Percentiles rank a stretch among this genome's conserved stretches.
Evolutionary conservation across 2,329 filamentous ascomycete genomes (phyloP).

Genomic region (Fusarium beomiforme): DNA sequence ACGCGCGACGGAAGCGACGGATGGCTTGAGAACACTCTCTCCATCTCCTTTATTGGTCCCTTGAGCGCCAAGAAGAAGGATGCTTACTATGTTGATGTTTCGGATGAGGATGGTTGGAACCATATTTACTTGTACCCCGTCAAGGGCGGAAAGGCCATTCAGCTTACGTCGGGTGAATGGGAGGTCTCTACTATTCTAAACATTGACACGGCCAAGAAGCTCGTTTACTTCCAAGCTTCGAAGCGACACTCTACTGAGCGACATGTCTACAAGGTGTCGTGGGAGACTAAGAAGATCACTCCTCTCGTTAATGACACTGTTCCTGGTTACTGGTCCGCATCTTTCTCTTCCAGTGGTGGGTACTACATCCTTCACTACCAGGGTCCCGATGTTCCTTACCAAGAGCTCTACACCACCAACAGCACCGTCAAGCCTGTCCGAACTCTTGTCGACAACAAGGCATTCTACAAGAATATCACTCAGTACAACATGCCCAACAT

Average conservation of each 20-base stretch:
- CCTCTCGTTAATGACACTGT: conserved; percentile 70
- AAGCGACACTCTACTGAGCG: conserved; percentile 73
- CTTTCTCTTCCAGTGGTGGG: conserved; percentile 69
- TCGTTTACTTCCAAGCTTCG: conserved; percentile 73
- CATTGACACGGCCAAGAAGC: conserved; percentile 63
- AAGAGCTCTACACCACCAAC: conserved; percentile 71
- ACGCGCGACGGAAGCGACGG: conserved; percentile 68
- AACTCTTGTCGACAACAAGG: conserved; percentile 69
- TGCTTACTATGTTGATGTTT: conserved; percentile 72
- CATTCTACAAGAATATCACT: conserved; percentile 63
- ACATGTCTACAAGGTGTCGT: conserved; percentile 74
- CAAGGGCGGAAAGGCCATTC: conserved; percentile 61
- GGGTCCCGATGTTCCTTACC: conserved; percentile 75
- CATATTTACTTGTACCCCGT: conserved; percentile 74
- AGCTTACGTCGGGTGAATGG: conserved; percentile 73
- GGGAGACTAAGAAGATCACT: conserved; percentile 61
- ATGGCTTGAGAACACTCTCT: conserved; percentile 69
- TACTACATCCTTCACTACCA: conserved; percentile 74
- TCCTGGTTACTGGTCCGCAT: conserved; percentile 69
- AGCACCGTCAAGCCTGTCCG: conserved; percentile 62
- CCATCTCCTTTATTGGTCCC: conserved; percentile 64
- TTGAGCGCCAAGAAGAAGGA: conserved; percentile 50
- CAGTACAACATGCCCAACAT: conserved; percentile 72
- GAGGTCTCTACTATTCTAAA: conserved; percentile 70
- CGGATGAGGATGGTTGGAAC: conserved; percentile 74